Evolutionary conservation across 1,139 yeast species (phyloP).

Genomic region (Debaryomyces subglobosus): DNA sequence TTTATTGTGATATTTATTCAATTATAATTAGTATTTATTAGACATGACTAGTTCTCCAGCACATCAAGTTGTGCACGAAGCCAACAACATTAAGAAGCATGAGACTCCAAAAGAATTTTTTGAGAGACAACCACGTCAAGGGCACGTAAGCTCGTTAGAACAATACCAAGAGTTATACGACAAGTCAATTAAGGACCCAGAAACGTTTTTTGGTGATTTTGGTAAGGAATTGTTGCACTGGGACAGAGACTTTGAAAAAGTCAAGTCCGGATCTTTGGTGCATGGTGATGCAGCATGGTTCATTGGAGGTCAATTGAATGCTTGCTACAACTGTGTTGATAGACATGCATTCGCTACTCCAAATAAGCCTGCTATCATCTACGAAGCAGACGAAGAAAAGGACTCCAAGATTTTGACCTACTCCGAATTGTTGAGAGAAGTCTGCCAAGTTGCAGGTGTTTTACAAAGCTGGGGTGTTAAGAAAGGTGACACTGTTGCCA

Average conservation of each 20-base stretch:
- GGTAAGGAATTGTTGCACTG: conserved; percentile 81
- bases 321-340: conserved; percentile 94
- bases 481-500: conserved; percentile 96
- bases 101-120: conserved; percentile 77
- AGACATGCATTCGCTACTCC: conserved; percentile 91
- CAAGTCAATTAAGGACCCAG: conserved; percentile 81
- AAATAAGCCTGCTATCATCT: conserved; percentile 84
- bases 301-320: conserved; percentile 89
- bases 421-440: conserved; percentile 85
- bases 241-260: conserved; percentile 82
- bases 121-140: conserved; percentile 66
- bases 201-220: conserved; percentile 77
- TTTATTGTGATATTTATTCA: conserved; percentile 5
- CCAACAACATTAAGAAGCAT: conserved; percentile 64
- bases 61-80: conserved; percentile 75
- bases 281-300: conserved; percentile 93
- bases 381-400: conserved; percentile 91
- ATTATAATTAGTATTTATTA: not conserved
- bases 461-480: conserved; percentile 83
- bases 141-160: conserved; percentile 54
- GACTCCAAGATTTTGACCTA: conserved; percentile 77
- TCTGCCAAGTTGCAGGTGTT: conserved; percentile 86
- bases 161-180: conserved; percentile 75
- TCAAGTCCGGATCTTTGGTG: conserved; percentile 69
- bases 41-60: conserved; percentile 21